Evolutionary conservation across 192 early-diverging fungal genomes (phyloP), one percentile per base, ranked within the genome.

Genomic region (Coemansia reversa): DNA sequence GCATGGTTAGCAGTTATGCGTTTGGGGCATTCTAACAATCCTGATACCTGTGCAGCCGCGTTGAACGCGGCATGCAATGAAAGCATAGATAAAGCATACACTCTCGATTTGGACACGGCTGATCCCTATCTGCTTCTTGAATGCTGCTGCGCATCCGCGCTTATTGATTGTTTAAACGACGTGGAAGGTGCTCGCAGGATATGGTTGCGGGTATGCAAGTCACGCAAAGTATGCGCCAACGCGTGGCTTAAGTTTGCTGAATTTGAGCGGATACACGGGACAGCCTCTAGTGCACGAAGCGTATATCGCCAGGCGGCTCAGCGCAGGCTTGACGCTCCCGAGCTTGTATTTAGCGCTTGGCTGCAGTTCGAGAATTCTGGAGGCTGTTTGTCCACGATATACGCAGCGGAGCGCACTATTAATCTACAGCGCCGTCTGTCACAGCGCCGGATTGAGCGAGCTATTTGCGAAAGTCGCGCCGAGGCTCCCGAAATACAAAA

Each of bases 221-320:
- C 66, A 16, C 76, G 76, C 5, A 55, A 50, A 16, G 19, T 35
- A 18, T 73, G 76, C 51, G 54, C 76, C 2, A 67, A 79, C 20
- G 76, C 76, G 7, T 79, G 76, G 76, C 28, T 79, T 18, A 52
- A 69, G n/a, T 72, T 64, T 14, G 76, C 70, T 14, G 70, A 69
- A 12, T 79, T 79, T 61, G 76, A 79, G 24, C 42, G 33, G 19
- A 48, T 8, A 0, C 59, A 73, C 14, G 76, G 67, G 4, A 55
- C 76, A 0, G 55, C 23, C 12, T 35, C 60, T 11, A 69, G 48
- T 30, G 67, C 70, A 9, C 66, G 76, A 27, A 66, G 60, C 25
- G 63, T 79, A 6, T 79, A 66, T 48, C 76, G 70, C 19, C 76
- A 69, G 18, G 76, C 70, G n/a, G 54, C 76, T 0, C 76, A 79